These are phyloP conservation scores for Penicillium alfredii DNA, from an alignment of 495 filamentous ascomycete species.

Conservation along the genomic window DNA sequence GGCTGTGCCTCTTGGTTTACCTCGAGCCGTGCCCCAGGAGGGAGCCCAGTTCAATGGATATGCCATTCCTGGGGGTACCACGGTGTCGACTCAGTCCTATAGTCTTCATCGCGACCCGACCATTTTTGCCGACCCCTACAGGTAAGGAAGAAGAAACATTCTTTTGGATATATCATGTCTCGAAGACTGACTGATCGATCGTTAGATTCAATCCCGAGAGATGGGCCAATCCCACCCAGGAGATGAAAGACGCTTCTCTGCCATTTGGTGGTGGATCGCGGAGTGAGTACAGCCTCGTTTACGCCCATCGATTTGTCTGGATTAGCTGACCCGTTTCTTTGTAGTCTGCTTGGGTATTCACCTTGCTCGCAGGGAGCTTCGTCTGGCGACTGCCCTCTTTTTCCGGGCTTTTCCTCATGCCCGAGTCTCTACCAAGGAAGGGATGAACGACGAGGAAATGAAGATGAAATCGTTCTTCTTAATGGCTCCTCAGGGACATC, in stretches of 20 bases:
- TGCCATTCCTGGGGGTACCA: constrained; percentile 26
- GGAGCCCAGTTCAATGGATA: constrained; percentile 24
- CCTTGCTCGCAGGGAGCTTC: constrained; percentile 32
- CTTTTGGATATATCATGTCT: too few species aligned
- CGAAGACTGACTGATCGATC: not conserved
- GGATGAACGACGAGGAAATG: constrained; percentile 44
- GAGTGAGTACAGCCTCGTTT: too few species aligned
- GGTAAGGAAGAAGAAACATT: too few species aligned
- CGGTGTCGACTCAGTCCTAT: constrained; percentile 38
- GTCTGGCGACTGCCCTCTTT: constrained; percentile 28
- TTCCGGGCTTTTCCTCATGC: constrained; percentile 28
- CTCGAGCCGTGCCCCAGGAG: constrained; percentile 30
- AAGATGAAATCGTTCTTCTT: constrained; percentile 35
- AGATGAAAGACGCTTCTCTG: constrained; percentile 48
- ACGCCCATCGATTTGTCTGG: constrained; percentile 1
- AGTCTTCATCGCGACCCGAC: constrained; percentile 34
- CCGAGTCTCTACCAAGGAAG: constrained; percentile 21
- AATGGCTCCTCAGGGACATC: constrained; percentile 34
- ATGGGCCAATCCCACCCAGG: constrained; percentile 39
- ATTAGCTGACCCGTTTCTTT: not conserved
- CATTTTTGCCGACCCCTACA: constrained; percentile 25
- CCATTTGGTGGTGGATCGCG: constrained; percentile 49
- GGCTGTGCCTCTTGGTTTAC: constrained; percentile 40
- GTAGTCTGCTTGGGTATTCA: constrained; percentile 38
- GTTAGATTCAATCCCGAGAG: constrained; percentile 37